These are phyloP conservation scores for Phytophthora pini DNA, from an alignment of 352 stramenopile species.

Conservation along the genomic window DNA sequence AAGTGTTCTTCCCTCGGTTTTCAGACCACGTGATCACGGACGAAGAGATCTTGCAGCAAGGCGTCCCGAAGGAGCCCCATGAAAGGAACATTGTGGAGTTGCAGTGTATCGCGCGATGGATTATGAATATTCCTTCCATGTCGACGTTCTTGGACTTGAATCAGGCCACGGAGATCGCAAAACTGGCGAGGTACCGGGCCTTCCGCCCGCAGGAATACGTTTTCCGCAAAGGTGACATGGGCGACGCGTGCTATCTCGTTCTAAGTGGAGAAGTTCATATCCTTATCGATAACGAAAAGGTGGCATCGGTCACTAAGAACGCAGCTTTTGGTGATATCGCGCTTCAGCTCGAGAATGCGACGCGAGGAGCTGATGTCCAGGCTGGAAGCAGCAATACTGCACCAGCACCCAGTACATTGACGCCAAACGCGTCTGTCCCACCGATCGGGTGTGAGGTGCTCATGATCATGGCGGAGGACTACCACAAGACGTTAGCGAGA, in stretches of 20 bases:
- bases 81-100: constrained; percentile 79
- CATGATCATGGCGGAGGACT: constrained; percentile 75
- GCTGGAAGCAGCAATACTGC: constrained; percentile 19
- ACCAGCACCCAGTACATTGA: constrained; percentile 5
- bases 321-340: constrained; percentile 74
- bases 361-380: constrained; percentile 68
- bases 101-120: constrained; percentile 75
- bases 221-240: constrained; percentile 70
- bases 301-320: constrained; percentile 63
- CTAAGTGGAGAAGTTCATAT: constrained; percentile 70
- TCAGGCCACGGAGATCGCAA: constrained; percentile 76
- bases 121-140: constrained; percentile 81
- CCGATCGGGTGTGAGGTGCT: constrained; percentile 59
- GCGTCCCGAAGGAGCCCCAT: constrained; percentile 63
- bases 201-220: constrained; percentile 61
- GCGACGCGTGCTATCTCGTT: constrained; percentile 72
- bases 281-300: constrained; percentile 68
- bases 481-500: constrained; percentile 71
- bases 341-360: constrained; percentile 77
- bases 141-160: constrained; percentile 67
- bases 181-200: constrained; percentile 59
- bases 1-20: constrained; percentile 75
- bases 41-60: constrained; percentile 70
- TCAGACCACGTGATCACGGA: constrained; percentile 66
- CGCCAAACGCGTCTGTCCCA: constrained; percentile 3